phyloP scores from a whole-genome alignment of 257 asterid species.

The Cinchona pubescens region DNA sequence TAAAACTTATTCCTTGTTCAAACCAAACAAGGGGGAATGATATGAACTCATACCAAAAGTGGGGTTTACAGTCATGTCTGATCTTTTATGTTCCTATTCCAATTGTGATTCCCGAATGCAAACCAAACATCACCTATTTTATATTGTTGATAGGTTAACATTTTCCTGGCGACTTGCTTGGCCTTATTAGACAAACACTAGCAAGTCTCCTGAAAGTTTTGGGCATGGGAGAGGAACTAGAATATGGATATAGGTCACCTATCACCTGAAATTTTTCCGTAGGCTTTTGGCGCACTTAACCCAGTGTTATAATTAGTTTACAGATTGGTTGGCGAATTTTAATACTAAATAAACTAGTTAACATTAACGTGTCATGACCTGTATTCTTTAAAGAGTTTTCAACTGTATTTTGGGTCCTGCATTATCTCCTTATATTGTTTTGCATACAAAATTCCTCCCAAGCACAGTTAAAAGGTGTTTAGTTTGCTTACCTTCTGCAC shows the following conservation, averaged over 20 bases:
- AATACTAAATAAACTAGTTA: neutral
- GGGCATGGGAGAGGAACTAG: neutral
- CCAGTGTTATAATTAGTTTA: neutral
- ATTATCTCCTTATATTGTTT: neutral
- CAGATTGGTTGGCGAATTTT: neutral
- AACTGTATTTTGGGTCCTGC: neutral
- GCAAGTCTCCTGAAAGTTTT: neutral
- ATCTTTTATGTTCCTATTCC: too few species aligned
- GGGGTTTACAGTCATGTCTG: too few species aligned
- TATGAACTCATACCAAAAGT: too few species aligned
- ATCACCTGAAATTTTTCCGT: neutral
- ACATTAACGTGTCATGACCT: neutral
- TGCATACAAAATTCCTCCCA: neutral
- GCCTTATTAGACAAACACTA: neutral
- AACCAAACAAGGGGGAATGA: too few species aligned
- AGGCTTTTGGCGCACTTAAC: neutral
- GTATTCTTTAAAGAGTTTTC: neutral
- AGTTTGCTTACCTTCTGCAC: neutral
- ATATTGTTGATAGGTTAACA: neutral
- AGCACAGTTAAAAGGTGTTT: neutral
- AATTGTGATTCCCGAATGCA: too few species aligned
- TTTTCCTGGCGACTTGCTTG: neutral
- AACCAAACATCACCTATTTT: too few species aligned
- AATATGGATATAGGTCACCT: neutral
- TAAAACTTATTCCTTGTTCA: too few species aligned